Percentiles rank a stretch among this genome's conserved stretches.
These are phyloP conservation scores for Phytophthora boehmeriae DNA, from an alignment of 352 stramenopile genomes.

Conservation along the genomic window DNA sequence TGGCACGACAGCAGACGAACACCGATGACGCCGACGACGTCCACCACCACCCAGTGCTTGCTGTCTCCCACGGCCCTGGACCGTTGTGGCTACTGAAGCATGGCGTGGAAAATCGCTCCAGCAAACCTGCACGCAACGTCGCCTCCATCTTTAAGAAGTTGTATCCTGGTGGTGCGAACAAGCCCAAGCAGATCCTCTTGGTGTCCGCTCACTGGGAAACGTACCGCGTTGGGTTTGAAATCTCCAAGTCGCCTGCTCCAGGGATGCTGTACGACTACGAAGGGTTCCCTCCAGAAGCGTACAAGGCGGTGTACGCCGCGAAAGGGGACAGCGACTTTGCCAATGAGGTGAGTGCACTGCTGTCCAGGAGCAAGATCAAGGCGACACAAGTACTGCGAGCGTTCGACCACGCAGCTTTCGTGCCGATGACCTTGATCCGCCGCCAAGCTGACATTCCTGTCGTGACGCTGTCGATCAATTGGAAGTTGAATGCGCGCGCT, in stretches of 20 bases:
- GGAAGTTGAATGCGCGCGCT: constrained; percentile 47
- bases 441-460: constrained; percentile 86
- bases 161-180: constrained; percentile 37
- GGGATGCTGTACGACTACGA: constrained; percentile 91
- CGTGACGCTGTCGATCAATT: constrained; percentile 82
- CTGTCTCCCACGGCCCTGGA: constrained; percentile 65
- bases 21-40: constrained; percentile 17
- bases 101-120: constrained; percentile 42
- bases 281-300: constrained; percentile 83
- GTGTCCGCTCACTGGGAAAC: constrained; percentile 88
- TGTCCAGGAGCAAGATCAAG: constrained; percentile 63
- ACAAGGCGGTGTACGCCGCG: constrained; percentile 80
- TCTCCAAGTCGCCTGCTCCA: constrained; percentile 55
- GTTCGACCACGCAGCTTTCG: constrained; percentile 91
- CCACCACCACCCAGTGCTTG: constrained; percentile 47
- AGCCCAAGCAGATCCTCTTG: constrained; percentile 76
- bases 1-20: background rate
- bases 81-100: constrained; percentile 69
- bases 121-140: constrained; percentile 43
- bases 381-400: constrained; percentile 59
- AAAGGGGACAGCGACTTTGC: constrained; percentile 72
- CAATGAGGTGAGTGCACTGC: constrained; percentile 57
- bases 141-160: constrained; percentile 55
- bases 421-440: constrained; percentile 88
- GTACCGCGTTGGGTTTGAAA: constrained; percentile 52